These are phyloP conservation scores for Colletotrichum zoysiae DNA, from an alignment of 2,329 filamentous ascomycete genomes.

Conservation along the genomic window DNA sequence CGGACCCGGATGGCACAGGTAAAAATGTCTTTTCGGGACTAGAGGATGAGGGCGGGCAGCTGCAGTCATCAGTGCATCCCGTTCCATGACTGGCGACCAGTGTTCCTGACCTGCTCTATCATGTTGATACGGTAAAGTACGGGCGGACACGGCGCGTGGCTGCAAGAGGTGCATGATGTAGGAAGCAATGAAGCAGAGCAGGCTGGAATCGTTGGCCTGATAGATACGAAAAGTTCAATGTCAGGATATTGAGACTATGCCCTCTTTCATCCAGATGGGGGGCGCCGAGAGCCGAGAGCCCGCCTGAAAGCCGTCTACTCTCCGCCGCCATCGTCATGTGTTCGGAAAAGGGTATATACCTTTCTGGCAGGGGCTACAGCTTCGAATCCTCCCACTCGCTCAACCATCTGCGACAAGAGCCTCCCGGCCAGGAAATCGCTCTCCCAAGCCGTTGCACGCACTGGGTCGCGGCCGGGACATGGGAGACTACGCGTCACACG, in stretches of 20 bases:
- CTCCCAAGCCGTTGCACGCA: neutral
- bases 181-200: neutral
- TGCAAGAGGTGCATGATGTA: neutral
- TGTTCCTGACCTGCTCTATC: no score
- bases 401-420: no score
- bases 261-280: neutral
- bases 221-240: neutral
- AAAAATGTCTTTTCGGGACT: neutral
- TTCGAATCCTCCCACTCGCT: no score
- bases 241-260: neutral
- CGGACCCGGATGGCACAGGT: neutral
- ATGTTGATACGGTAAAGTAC: neutral
- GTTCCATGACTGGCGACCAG: neutral
- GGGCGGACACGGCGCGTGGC: neutral
- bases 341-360: no score
- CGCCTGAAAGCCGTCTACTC: no score
- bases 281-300: neutral
- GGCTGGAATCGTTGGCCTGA: neutral
- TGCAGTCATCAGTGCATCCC: no score
- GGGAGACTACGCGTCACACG: no score
- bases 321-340: no score
- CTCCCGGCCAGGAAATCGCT: neutral
- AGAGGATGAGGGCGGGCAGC: neutral
- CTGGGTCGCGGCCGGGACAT: no score
- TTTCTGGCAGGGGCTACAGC: no score